A percentile compares a stretch with the other conserved stretches of the same genome.
phyloP scores from a whole-genome alignment of 2,329 filamentous ascomycete genomes.

The Metarhizium sp. region DNA sequence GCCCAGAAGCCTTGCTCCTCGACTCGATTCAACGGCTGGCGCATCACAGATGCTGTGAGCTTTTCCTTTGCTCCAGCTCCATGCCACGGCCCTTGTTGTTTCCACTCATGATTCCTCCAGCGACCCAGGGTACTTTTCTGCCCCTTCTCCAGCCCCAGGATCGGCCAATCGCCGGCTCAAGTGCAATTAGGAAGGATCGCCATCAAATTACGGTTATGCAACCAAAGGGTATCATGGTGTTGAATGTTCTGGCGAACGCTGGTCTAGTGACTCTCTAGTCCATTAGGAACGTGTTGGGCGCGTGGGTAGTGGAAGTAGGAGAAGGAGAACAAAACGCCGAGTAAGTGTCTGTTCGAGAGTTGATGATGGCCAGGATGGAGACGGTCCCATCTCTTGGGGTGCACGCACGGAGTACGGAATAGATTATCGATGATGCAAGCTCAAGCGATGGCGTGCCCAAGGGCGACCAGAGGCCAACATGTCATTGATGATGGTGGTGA shows the following conservation, averaged over 20 bases:
- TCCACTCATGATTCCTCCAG: neutral
- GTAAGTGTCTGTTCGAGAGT: neutral
- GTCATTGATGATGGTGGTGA: no score
- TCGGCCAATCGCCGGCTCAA: neutral
- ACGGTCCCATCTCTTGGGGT: no score
- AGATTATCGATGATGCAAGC: no score
- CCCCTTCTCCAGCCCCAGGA: neutral
- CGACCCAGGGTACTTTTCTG: neutral
- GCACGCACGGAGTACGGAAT: no score
- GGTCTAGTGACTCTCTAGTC: no score
- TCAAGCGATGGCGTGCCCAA: no score
- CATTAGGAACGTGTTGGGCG: neutral
- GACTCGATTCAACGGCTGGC: no score
- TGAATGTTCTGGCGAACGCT: neutral
- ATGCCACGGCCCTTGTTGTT: no score
- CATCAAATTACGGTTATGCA: neutral
- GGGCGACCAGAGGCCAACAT: no score
- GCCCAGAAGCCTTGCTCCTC: no score
- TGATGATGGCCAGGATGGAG: neutral
- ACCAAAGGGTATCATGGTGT: neutral
- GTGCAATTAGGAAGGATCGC: constrained; percentile 1
- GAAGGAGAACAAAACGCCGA: neutral
- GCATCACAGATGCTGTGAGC: no score
- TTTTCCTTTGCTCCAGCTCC: no score
- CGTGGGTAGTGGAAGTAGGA: neutral